Evolutionary conservation across 306 rosid genomes (phyloP).

Genomic region (Malus sylvestris): DNA sequence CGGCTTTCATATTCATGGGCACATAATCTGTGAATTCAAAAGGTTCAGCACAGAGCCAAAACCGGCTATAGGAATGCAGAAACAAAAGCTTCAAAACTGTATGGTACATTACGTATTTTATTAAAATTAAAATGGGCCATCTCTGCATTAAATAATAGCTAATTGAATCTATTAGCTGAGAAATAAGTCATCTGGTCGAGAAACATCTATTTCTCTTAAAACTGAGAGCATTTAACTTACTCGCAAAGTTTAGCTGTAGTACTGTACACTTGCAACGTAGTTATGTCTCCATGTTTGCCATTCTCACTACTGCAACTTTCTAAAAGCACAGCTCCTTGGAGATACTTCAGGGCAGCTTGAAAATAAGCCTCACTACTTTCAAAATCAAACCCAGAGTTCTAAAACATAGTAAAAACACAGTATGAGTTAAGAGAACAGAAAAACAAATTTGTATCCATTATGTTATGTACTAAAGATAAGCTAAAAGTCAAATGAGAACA

Average conservation of each 20-base stretch:
- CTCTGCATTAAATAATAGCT: not conserved
- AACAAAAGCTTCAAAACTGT: conserved; percentile 12
- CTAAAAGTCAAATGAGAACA: conserved; percentile 22
- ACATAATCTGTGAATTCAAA: conserved; percentile 54
- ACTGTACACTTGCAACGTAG: conserved; percentile 49
- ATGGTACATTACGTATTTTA: not conserved
- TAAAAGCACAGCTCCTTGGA: conserved; percentile 62
- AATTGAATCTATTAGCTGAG: not conserved
- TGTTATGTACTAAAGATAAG: conserved; percentile 14
- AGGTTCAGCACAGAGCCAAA: conserved; percentile 6
- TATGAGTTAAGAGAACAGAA: conserved; percentile 6
- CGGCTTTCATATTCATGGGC: conserved; percentile 58
- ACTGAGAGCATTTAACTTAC: conserved; percentile 29
- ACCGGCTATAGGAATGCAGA: not conserved
- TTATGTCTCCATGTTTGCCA: conserved; percentile 54
- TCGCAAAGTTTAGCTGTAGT: conserved; percentile 67
- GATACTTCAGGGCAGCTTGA: conserved; percentile 84
- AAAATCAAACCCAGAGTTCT: conserved; percentile 63
- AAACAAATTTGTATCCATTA: conserved; percentile 11
- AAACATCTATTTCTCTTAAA: not conserved
- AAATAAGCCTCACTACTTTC: conserved; percentile 80
- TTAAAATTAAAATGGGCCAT: not conserved
- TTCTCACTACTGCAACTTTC: conserved; percentile 45
- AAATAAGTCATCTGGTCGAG: not conserved
- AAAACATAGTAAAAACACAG: conserved; percentile 7